Evolutionary conservation across 768 basidiomycete species (phyloP), one percentile per base, ranked within the genome.

Genomic region (Phlebiopsis flavidoalba): DNA sequence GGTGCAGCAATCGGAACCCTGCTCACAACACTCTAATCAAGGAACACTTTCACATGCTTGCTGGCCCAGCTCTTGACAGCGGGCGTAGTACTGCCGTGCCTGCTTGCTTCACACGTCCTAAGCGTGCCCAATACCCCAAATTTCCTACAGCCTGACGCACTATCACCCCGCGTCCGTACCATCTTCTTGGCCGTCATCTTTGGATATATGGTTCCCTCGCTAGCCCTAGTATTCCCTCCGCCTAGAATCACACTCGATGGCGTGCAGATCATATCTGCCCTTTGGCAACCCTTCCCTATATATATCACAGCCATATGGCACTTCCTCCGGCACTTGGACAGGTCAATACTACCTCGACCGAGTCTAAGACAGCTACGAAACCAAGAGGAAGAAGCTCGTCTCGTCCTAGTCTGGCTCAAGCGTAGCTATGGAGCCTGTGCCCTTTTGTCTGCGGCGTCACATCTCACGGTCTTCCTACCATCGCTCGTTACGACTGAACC

Each of bases 251-350:
- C 57, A 6, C 47, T 63, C 11, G 62, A 63, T 47, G 43, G 43
- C 10, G 40, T 54, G 3, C 62, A 63, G 37, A 59, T 59, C 19
- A 63, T 63, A 4, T 58, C 62, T 11, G 62, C 62, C 8, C 45
- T 59, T 21, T 63, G 62, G 62, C 62, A 63, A 36, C 62, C 62
- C 26, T 63, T 63, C 53, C 62, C 62, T 8, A 21, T 59, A 7
- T 63, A 63, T 46, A 63, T 59, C n/a, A 5, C 5, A 21, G 33
- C 48, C 14, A 14, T 58, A 21, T 31, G 50, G 21, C 17, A 49
- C 5, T 26, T 35, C 22, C 36, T 58, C 11, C 43, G 31, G 8
- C 2, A 11, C 7, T 11, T 55, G 7, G 37, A 55, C 40, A 1
- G 12, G 17, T 54, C 24, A 17, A 21, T 31, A 36, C 7, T 45